A percentile compares a stretch with the other conserved stretches of the same genome.
phyloP scores from a whole-genome alignment of 345 rosid genomes.

The Stellera chamaejasme region DNA sequence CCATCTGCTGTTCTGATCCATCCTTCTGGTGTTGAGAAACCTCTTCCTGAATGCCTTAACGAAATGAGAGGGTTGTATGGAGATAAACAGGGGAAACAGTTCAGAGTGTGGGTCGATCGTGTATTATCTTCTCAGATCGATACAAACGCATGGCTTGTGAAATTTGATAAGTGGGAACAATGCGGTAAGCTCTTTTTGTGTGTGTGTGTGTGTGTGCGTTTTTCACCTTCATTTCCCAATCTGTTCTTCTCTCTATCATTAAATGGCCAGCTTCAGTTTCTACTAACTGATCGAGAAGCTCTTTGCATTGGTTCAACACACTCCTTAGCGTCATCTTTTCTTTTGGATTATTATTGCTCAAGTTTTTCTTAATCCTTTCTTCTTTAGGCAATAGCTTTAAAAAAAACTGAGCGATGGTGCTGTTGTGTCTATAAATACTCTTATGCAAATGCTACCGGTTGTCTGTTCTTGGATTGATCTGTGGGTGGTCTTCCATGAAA shows the following conservation, averaged over 20 bases:
- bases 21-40: slow-evolving; percentile 67
- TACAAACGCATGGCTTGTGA: slow-evolving; percentile 60
- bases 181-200: slow-evolving; percentile 39
- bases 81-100: slow-evolving; percentile 68
- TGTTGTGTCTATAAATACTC: no score
- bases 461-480: no score
- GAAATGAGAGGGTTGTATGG: slow-evolving; percentile 49
- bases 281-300: neutral
- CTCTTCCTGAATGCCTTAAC: slow-evolving; percentile 44
- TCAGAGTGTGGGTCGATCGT: slow-evolving; percentile 78
- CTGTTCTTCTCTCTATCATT: neutral
- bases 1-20: slow-evolving; percentile 43
- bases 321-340: neutral
- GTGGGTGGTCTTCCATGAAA: no score
- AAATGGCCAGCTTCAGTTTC: neutral
- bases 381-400: neutral
- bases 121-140: slow-evolving; percentile 47
- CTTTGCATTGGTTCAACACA: neutral
- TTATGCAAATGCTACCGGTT: no score
- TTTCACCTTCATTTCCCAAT: neutral
- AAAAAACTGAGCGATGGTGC: no score
- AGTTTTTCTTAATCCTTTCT: neutral
- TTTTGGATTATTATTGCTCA: no score
- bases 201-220: no score
- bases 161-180: slow-evolving; percentile 72